Percentiles rank a stretch among this genome's conserved stretches.
Evolutionary conservation across 2,329 filamentous ascomycete genomes (phyloP).

Genomic region (Aspergillus clavatus): DNA sequence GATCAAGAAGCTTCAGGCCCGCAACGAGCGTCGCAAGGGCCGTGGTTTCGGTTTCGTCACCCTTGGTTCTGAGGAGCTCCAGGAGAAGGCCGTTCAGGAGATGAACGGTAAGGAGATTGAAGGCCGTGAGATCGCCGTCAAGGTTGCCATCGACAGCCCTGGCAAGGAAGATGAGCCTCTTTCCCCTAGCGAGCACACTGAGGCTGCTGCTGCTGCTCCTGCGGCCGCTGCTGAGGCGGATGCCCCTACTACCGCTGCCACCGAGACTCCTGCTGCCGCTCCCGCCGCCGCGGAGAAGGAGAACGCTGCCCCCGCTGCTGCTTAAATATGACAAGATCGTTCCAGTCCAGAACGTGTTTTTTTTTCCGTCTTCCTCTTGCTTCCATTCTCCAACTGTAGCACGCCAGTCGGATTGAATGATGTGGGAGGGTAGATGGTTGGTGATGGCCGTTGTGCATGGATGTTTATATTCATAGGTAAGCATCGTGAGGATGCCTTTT

Average conservation of each 20-base stretch:
- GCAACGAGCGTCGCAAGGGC: conserved; percentile 96
- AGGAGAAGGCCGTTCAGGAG: conserved; percentile 93
- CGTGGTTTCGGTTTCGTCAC: conserved; percentile 99
- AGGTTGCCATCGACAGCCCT: conserved; percentile 98
- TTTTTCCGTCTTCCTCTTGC: too few relatives aligned
- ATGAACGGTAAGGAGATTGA: conserved; percentile 99
- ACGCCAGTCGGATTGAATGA: conserved; percentile 3
- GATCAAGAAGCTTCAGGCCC: conserved; percentile 99
- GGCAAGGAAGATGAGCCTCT: conserved; percentile 88
- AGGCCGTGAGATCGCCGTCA: conserved; percentile 97
- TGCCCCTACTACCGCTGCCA: conserved; percentile 34
- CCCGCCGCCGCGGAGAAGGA: not conserved
- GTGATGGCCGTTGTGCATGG: conserved; percentile 14
- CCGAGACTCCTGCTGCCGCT: conserved; percentile 17
- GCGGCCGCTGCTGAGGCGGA: too few relatives aligned
- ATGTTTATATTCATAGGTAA: conserved; percentile 23
- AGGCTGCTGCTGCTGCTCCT: conserved; percentile 37
- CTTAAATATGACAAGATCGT: conserved; percentile 27
- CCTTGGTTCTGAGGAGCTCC: conserved; percentile 86
- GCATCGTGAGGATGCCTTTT: conserved; percentile 14
- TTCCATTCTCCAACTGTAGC: not conserved
- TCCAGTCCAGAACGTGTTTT: conserved; percentile 16
- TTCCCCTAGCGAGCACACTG: conserved; percentile 44
- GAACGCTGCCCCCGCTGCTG: conserved; percentile 33
- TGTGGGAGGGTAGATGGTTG: not conserved